Conservation (phyloP, 1,284 basidiomycete genomes). For the Termitomyces sp. region DNA sequence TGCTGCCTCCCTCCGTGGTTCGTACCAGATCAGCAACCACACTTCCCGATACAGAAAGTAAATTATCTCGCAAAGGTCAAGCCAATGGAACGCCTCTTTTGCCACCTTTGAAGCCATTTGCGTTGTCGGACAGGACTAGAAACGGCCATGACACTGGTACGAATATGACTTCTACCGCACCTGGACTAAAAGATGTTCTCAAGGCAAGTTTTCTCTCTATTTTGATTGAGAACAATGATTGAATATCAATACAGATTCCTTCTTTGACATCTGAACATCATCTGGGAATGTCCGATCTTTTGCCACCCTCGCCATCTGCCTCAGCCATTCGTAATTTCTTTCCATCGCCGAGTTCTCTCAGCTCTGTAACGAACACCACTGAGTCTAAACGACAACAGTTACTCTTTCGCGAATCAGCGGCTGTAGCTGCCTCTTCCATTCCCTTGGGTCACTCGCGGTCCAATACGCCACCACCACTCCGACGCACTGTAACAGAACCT, state of each 20-base stretch:
- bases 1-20: slow-evolving; percentile 32
- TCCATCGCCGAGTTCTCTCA: slow-evolving; percentile 37
- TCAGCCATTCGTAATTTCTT: slow-evolving; percentile 42
- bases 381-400: slow-evolving; percentile 17
- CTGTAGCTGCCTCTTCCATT: slow-evolving; percentile 26
- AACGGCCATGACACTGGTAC: slow-evolving; percentile 43
- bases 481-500: slow-evolving; percentile 18
- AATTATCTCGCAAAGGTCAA: slow-evolving; percentile 7
- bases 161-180: slow-evolving; percentile 34
- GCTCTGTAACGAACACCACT: slow-evolving; percentile 21
- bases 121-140: slow-evolving; percentile 34
- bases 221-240: not conserved
- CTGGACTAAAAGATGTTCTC: slow-evolving; percentile 66
- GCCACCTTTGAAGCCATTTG: slow-evolving; percentile 44
- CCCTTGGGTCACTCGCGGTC: slow-evolving; percentile 39
- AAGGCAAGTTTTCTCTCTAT: slow-evolving; percentile 42
- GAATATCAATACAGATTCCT: slow-evolving; percentile 44
- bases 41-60: slow-evolving; percentile 29
- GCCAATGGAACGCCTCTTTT: slow-evolving; percentile 23
- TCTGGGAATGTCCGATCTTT: slow-evolving; percentile 61
- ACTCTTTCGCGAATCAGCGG: slow-evolving; percentile 26
- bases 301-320: slow-evolving; percentile 74
- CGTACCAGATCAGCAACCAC: slow-evolving; percentile 51
- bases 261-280: slow-evolving; percentile 65
- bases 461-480: slow-evolving; percentile 30